Evolutionary conservation across 768 basidiomycete genomes (phyloP), one percentile per base, ranked within the genome.

Genomic region (Imleria badia): DNA sequence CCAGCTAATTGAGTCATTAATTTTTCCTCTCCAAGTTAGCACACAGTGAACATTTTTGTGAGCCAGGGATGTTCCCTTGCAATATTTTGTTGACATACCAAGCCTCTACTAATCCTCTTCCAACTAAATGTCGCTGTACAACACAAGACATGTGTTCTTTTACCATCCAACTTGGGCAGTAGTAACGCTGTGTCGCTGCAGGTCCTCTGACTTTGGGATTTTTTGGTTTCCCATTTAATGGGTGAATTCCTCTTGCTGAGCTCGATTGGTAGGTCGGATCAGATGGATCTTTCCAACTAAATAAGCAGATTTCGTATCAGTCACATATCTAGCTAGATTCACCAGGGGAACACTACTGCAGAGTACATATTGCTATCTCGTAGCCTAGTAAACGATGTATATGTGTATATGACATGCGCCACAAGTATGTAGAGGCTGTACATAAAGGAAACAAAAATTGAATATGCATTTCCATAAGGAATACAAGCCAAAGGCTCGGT

Each of bases 311-410:
- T 41, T 39, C 15, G 30, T 48, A 48, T 55, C 26, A 30, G 22
- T 48, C 39, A 51, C 48, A 48, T 26, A 36, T 39, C 17, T 38
- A 31, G 40, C 36, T 41, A 58, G 48, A 42, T 50, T 19, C n/a
- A 40, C 14, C 34, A 39, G 44, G 36, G 33, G 34, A 17, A 39
- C 23, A 9, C n/a, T n/a, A n/a, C n/a, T n/a, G n/a, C n/a, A n/a
- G n/a, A n/a, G n/a, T n/a, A n/a, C n/a, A n/a, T n/a, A n/a, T n/a
- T n/a, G n/a, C 33, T 44, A 33, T 17, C 19, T 10, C 33, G 26
- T 15, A 10, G 23, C 13, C 31, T 26, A 19, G 33, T 2, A 14
- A 51, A 38, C 12, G 12, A 41, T 12, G 15, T 13, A 31, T 5
- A 17, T 6, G 33, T 40, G 30, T 20, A 30, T 13, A 7, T 40